phyloP scores from a whole-genome alignment of 768 basidiomycete genomes.

The Melanogaster broomeanus region DNA sequence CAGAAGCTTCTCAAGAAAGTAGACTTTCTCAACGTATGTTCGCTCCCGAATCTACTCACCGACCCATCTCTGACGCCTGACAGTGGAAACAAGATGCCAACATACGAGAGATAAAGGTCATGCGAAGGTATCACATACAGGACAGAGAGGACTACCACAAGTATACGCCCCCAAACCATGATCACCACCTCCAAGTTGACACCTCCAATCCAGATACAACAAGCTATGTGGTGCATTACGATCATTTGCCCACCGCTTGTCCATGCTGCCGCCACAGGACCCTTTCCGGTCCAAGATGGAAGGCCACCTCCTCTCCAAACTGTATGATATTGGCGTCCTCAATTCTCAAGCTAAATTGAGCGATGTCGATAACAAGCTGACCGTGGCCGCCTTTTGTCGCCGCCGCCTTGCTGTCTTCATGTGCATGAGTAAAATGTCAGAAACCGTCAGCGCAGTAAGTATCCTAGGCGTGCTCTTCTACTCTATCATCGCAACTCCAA shows the following conservation, averaged over 20 bases:
- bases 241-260: slow-evolving; percentile 82
- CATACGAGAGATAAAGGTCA: slow-evolving; percentile 87
- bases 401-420: slow-evolving; percentile 90
- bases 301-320: slow-evolving; percentile 83
- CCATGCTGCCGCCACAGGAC: slow-evolving; percentile 86
- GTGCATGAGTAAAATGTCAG: slow-evolving; percentile 91
- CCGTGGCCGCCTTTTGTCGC: slow-evolving; percentile 93
- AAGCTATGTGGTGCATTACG: slow-evolving; percentile 89
- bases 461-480: neutral
- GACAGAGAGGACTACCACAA: slow-evolving; percentile 94
- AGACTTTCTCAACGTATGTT: slow-evolving; percentile 89
- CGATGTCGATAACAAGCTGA: slow-evolving; percentile 92
- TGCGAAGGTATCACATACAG: slow-evolving; percentile 95
- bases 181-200: neutral
- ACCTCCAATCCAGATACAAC: slow-evolving; percentile 68
- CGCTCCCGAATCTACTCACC: neutral
- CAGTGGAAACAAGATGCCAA: slow-evolving; percentile 98
- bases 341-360: slow-evolving; percentile 85
- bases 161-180: slow-evolving; percentile 39
- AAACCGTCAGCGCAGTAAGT: slow-evolving; percentile 91
- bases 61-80: neutral
- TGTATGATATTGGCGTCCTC: slow-evolving; percentile 96
- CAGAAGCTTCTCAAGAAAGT: slow-evolving; percentile 94
- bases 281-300: slow-evolving; percentile 87
- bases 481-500: slow-evolving; percentile 8